These are phyloP conservation scores for Conticribra guillardii DNA, from an alignment of 108 stramenopile species.

Conservation along the genomic window DNA sequence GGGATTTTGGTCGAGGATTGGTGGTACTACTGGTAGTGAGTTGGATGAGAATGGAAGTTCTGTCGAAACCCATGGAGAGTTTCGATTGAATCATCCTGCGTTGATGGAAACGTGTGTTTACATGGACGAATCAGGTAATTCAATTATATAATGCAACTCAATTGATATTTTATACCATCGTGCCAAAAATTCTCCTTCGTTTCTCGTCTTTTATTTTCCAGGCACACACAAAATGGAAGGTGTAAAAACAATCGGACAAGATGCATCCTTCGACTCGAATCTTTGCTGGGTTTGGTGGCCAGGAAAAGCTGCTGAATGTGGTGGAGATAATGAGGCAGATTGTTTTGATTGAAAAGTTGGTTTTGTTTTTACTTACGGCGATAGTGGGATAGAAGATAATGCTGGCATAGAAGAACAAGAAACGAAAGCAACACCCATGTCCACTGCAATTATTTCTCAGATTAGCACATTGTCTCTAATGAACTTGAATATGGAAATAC, in stretches of 20 bases:
- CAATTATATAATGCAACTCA: background rate
- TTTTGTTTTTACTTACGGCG: conserved; percentile 20
- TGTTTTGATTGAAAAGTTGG: conserved; percentile 70
- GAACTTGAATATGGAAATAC: conserved; percentile 24
- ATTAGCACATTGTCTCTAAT: conserved; percentile 23
- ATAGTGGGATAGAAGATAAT: conserved; percentile 18
- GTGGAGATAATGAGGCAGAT: conserved; percentile 46
- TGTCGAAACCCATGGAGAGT: conserved; percentile 11
- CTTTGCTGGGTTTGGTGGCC: conserved; percentile 75
- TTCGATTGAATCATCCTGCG: conserved; percentile 69
- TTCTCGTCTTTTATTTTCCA: conserved; percentile 1
- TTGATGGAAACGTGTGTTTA: conserved; percentile 87
- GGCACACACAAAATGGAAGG: conserved; percentile 58
- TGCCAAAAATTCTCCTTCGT: too few species aligned
- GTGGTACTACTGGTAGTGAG: background rate
- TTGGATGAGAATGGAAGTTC: background rate
- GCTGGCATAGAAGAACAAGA: too few species aligned
- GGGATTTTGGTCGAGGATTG: conserved; percentile 18
- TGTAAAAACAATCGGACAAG: conserved; percentile 60
- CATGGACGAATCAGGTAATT: conserved; percentile 69
- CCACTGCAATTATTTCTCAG: conserved; percentile 16
- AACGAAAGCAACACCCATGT: conserved; percentile 18
- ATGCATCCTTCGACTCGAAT: conserved; percentile 82
- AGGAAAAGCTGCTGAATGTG: conserved; percentile 13
- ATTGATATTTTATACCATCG: too few species aligned